These are phyloP conservation scores for Sclerotinia sclerotiorum DNA, from an alignment of 2,329 filamentous ascomycete genomes.

Conservation along the genomic window DNA sequence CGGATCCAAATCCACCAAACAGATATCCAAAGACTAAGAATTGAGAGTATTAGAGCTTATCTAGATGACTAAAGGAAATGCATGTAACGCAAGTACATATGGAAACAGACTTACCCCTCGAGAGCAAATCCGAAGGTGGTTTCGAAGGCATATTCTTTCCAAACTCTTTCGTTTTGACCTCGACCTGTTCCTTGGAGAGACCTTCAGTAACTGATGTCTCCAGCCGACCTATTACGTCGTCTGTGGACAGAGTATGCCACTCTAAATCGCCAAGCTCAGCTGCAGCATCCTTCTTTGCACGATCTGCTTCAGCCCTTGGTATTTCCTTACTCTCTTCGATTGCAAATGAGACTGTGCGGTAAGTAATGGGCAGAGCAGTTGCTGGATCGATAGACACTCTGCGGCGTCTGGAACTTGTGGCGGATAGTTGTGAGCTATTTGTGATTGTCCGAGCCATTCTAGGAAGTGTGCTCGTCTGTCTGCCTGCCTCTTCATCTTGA, in stretches of 20 bases:
- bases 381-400: slow-evolving; percentile 42
- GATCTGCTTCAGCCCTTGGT: slow-evolving; percentile 44
- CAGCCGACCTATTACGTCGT: slow-evolving; percentile 59
- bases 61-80: neutral
- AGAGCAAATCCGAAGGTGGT: slow-evolving; percentile 58
- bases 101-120: slow-evolving; percentile 41
- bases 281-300: slow-evolving; percentile 46
- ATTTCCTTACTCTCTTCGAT: slow-evolving; percentile 55
- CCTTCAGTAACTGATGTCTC: slow-evolving; percentile 56
- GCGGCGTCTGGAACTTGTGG: slow-evolving; percentile 26
- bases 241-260: slow-evolving; percentile 61
- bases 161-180: slow-evolving; percentile 55
- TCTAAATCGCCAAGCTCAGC: slow-evolving; percentile 61
- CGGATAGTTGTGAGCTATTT: slow-evolving; percentile 27
- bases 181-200: slow-evolving; percentile 57
- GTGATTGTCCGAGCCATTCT: slow-evolving; percentile 27
- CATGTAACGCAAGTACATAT: neutral
- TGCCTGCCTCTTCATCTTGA: slow-evolving; percentile 25
- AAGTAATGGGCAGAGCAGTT: slow-evolving; percentile 50
- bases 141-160: slow-evolving; percentile 66
- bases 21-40: slow-evolving; percentile 60
- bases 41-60: neutral
- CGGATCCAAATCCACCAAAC: slow-evolving; percentile 72
- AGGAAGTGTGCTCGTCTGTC: slow-evolving; percentile 10
- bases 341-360: slow-evolving; percentile 55